These are phyloP conservation scores for Cyberlindnera suaveolens DNA, from an alignment of 805 yeast species.

Conservation along the genomic window DNA sequence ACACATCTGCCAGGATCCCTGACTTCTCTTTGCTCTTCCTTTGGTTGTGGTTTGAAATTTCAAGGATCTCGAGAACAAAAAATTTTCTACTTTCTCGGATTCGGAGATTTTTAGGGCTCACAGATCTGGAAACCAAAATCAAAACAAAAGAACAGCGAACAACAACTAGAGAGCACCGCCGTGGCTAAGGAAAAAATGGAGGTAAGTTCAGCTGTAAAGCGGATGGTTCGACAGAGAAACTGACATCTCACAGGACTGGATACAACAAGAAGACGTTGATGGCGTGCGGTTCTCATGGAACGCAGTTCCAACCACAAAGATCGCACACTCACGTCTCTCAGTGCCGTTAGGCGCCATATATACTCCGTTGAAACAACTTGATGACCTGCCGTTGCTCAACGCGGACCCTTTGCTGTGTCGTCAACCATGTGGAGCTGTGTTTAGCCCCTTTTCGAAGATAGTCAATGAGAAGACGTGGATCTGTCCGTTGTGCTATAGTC, in stretches of 20 bases:
- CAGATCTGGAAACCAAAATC: neutral
- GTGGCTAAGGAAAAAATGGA: too few species aligned
- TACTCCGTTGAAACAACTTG: slow-evolving; percentile 50
- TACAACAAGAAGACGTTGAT: slow-evolving; percentile 28
- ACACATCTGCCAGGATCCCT: neutral
- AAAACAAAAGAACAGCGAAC: neutral
- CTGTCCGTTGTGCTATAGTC: slow-evolving; percentile 49
- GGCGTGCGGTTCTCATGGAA: slow-evolving; percentile 64
- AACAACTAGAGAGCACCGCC: too few species aligned
- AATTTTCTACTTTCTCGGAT: too few species aligned
- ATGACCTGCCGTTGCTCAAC: slow-evolving; percentile 31
- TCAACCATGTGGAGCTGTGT: slow-evolving; percentile 43
- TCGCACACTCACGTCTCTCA: slow-evolving; percentile 44
- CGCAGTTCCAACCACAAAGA: slow-evolving; percentile 46
- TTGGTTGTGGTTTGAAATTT: too few species aligned
- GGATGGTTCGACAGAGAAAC: neutral
- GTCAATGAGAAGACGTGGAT: slow-evolving; percentile 36
- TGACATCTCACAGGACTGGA: slow-evolving; percentile 7
- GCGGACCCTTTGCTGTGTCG: slow-evolving; percentile 43
- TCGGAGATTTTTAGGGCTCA: neutral
- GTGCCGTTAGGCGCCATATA: slow-evolving; percentile 53
- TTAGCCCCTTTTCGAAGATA: slow-evolving; percentile 41
- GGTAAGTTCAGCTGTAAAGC: too few species aligned
- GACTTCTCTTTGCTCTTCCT: too few species aligned
- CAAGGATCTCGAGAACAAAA: too few species aligned